Evolutionary conservation across 2,329 filamentous ascomycete species (phyloP).

Genomic region (Fulvia fulva): DNA sequence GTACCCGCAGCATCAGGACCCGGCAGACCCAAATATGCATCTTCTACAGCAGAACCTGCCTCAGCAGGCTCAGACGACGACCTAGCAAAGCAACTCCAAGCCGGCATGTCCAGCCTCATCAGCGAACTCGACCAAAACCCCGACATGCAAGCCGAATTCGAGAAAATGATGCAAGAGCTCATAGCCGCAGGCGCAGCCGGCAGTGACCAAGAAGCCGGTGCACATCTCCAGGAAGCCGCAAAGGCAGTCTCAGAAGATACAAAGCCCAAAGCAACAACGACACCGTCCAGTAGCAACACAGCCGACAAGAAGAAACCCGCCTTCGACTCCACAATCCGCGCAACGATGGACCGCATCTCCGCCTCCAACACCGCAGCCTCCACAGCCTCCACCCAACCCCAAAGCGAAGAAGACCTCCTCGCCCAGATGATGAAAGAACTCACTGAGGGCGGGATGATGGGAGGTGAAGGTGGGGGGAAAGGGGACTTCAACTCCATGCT

Average conservation of each 20-base stretch:
- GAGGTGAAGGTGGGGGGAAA: constrained; percentile 54
- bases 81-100: constrained; percentile 81
- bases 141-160: constrained; percentile 75
- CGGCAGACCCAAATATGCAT: constrained; percentile 31
- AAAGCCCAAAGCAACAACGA: constrained; percentile 18
- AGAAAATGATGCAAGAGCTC: constrained; percentile 47
- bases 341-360: constrained; percentile 96
- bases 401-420: constrained; percentile 70
- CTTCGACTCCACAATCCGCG: constrained; percentile 89
- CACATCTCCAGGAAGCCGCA: constrained; percentile 33
- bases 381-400: constrained; percentile 60
- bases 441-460: constrained; percentile 52
- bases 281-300: constrained; percentile 8
- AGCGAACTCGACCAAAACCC: constrained; percentile 59
- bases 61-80: constrained; percentile 56
- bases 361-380: constrained; percentile 81
- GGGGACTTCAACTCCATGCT: constrained; percentile 94
- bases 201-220: constrained; percentile 29
- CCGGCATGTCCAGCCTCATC: constrained; percentile 81
- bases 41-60: constrained; percentile 26
- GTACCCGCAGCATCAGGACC: constrained; percentile 39
- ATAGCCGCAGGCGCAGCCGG: constrained; percentile 49
- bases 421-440: constrained; percentile 91
- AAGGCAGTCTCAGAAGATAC: constrained; percentile 28
- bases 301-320: constrained; percentile 46